Evolutionary conservation across 805 yeast species (phyloP).

Genomic region (Starmera caribaea): DNA sequence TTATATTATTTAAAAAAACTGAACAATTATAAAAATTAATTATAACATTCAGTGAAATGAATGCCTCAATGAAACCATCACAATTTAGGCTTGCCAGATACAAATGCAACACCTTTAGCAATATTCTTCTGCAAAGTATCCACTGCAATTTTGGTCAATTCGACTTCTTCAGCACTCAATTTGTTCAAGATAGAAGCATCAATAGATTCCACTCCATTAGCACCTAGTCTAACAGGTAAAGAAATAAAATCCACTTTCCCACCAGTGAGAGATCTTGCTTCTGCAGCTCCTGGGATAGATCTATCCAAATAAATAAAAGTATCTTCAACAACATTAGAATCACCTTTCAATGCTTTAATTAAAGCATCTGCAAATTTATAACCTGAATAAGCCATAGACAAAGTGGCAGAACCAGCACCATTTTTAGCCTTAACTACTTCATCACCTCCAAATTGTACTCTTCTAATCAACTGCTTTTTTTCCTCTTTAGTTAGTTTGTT

Average conservation of each 20-base stretch:
- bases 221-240: constrained; percentile 48
- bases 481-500: constrained; percentile 54
- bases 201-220: constrained; percentile 46
- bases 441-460: constrained; percentile 95
- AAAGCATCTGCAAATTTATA: constrained; percentile 59
- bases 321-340: constrained; percentile 32
- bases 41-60: neutral
- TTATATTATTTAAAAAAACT: constrained; percentile 1
- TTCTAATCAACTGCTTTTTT: constrained; percentile 60
- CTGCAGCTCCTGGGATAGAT: constrained; percentile 39
- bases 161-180: constrained; percentile 42
- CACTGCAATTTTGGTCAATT: constrained; percentile 44
- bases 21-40: neutral
- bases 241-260: constrained; percentile 40
- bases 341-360: constrained; percentile 23
- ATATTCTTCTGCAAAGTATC: constrained; percentile 47
- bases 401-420: constrained; percentile 90
- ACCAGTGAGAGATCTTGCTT: constrained; percentile 30
- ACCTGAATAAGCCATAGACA: constrained; percentile 94
- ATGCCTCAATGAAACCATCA: constrained; percentile 1
- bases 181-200: constrained; percentile 42
- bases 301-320: constrained; percentile 42
- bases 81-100: constrained; percentile 18
- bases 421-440: constrained; percentile 91
- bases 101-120: constrained; percentile 47